Conservation (phyloP, 257 asterid species). For the Ophiorrhiza pumila region DNA sequence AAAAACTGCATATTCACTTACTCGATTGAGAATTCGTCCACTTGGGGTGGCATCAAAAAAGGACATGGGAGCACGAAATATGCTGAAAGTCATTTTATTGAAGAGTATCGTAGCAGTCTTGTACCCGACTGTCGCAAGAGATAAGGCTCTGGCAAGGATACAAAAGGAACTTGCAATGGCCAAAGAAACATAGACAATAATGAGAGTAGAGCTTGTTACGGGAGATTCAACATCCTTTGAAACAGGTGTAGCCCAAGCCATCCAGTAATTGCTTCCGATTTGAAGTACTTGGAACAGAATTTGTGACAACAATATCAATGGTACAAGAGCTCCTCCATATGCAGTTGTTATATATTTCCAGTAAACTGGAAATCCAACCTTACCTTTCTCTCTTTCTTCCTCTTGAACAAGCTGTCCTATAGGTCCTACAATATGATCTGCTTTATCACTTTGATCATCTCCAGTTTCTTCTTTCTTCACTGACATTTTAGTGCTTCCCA, state of each 20-base stretch:
- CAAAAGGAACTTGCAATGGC: conserved; percentile 68
- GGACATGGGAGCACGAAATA: conserved; percentile 94
- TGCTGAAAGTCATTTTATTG: conserved; percentile 60
- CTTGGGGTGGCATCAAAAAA: conserved; percentile 95
- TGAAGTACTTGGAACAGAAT: conserved; percentile 62
- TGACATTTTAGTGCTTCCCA: conserved; percentile 20
- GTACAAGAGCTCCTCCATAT: conserved; percentile 74
- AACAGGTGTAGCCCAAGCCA: conserved; percentile 98
- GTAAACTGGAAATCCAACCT: conserved; percentile 65
- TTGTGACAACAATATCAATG: conserved; percentile 62
- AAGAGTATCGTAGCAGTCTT: conserved; percentile 71
- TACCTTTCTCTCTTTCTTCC: conserved; percentile 93
- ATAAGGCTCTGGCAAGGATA: conserved; percentile 51
- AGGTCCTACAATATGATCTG: conserved; percentile 26
- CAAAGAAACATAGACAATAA: conserved; percentile 59
- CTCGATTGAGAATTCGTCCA: conserved; percentile 82
- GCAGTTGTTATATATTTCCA: conserved; percentile 79
- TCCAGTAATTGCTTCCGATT: conserved; percentile 94
- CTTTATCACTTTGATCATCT: conserved; percentile 30
- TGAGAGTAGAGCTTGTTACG: conserved; percentile 59
- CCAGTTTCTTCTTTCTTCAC: conserved; percentile 33
- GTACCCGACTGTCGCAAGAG: conserved; percentile 54
- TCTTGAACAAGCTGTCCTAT: conserved; percentile 79
- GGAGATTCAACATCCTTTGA: conserved; percentile 53
- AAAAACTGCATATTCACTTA: conserved; percentile 29